phyloP scores from a whole-genome alignment of 768 basidiomycete genomes.

The Glaciozyma martinii region DNA sequence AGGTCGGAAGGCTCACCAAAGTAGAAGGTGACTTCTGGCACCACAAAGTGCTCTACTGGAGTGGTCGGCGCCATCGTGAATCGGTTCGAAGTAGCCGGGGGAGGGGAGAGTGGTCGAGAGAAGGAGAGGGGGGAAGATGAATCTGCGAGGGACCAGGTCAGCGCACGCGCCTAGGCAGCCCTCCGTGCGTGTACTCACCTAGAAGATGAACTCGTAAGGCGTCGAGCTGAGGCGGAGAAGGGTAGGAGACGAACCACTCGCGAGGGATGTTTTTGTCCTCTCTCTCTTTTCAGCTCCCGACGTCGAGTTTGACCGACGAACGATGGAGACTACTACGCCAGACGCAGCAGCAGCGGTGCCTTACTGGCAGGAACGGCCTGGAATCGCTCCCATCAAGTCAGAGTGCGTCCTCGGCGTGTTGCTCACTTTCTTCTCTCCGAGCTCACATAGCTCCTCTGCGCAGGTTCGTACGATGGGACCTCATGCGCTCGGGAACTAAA shows the following conservation, averaged over 20 bases:
- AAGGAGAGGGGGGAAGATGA: background rate
- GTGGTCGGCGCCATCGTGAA: background rate
- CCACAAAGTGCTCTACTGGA: background rate
- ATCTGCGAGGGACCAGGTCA: background rate
- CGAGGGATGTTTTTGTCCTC: no score
- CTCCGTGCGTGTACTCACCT: background rate
- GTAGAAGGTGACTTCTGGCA: background rate
- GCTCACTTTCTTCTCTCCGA: background rate
- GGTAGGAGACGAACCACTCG: no score
- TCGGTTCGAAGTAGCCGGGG: background rate
- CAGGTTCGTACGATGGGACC: slow-evolving; percentile 25
- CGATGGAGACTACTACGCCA: background rate
- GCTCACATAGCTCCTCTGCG: background rate
- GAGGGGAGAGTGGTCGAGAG: background rate
- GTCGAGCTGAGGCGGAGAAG: no score
- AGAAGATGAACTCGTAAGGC: no score
- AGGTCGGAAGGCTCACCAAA: background rate
- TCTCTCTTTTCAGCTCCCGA: no score
- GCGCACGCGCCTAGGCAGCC: background rate
- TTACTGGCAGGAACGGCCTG: background rate
- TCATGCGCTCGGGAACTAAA: slow-evolving; percentile 3
- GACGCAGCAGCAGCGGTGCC: background rate
- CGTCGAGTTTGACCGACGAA: no score
- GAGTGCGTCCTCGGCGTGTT: background rate
- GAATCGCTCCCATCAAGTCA: slow-evolving; percentile 5